A percentile compares a stretch with the other conserved stretches of the same genome.
phyloP scores from a whole-genome alignment of 1,284 basidiomycete species.

The Boletus mariae region DNA sequence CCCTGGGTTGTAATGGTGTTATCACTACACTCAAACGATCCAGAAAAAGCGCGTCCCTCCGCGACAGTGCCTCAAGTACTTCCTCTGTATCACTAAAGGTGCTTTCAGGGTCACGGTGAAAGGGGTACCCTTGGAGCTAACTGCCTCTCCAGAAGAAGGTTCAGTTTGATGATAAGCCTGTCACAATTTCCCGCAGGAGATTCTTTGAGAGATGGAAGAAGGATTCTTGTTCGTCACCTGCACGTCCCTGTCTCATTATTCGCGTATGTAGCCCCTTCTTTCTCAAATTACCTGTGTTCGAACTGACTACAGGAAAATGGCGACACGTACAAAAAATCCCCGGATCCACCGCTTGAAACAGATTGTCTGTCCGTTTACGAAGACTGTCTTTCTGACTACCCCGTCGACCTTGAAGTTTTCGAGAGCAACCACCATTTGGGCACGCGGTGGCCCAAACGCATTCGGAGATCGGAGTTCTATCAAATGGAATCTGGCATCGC shows the following conservation, averaged over 20 bases:
- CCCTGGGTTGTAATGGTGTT: constrained; percentile 4
- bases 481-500: constrained; percentile 30
- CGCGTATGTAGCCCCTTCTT: constrained; percentile 19
- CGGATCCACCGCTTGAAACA: constrained; percentile 3
- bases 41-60: constrained; percentile 5
- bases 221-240: constrained; percentile 14
- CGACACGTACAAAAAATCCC: neutral
- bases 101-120: neutral
- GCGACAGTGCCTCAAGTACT: constrained; percentile 7
- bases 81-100: constrained; percentile 20
- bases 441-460: constrained; percentile 5
- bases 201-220: constrained; percentile 20
- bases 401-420: constrained; percentile 20
- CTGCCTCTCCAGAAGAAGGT: constrained; percentile 18
- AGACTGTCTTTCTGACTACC: constrained; percentile 26
- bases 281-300: neutral
- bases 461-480: constrained; percentile 27
- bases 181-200: constrained; percentile 21
- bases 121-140: constrained; percentile 10
- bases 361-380: constrained; percentile 29
- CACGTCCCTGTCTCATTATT: constrained; percentile 28
- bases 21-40: constrained; percentile 4
- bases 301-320: constrained; percentile 13
- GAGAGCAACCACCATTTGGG: constrained; percentile 12
- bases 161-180: constrained; percentile 28